Base-by-base conservation (phyloP, 2,329 filamentous ascomycete genomes). In the Clonostachys chloroleuca region DNA sequence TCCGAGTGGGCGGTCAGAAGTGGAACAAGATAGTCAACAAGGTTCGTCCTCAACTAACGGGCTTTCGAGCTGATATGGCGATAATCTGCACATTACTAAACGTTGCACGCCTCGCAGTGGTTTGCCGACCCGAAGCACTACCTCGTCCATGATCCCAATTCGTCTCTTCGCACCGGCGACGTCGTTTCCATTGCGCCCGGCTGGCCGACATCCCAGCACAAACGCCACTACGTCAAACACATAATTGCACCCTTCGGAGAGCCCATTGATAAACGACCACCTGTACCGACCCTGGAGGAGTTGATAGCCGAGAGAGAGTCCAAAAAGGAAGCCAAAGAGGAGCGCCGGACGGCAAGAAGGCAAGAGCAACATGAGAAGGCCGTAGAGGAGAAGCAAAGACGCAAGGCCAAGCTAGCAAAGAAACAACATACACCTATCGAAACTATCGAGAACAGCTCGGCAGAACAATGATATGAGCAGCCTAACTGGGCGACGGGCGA, bases 71-170 rank as follows among this genome's bases (percentile, higher is more conserved):
- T 20, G 40, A 42, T 8, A 24, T 42, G 16, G 4, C 5, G 18
- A 16, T 17, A 7, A 6, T 33, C 39, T 33, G 14, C 8, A 16
- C n/a, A 35, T 5, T 34, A 16, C 44, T 43, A 34, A 48, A 34
- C 18, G 33, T 20, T 39, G 39, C n/a, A 41, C 24, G 17, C 20
- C 54, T 86, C 83, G 72, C 77, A 70, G 68, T 69, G 62, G 70
- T 92, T 87, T 65, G 78, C 83, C 58, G 70, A 77, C 41, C 78
- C 80, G 18, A 73, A 77, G 53, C 78, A 81, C 54, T 78, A 86
- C 61, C 80, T 92, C 33, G 87, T 92, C 36, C 86, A 90, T 71
- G 89, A 94, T 65, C 89, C 89, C 30, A 81, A 81, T 64, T 80
- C 83, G 55, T 90, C 86, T 24, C 77, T 91, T 36, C 77, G 83